Evolutionary conservation across 2,329 filamentous ascomycete species (phyloP).

Genomic region (Aureobasidium sp.): DNA sequence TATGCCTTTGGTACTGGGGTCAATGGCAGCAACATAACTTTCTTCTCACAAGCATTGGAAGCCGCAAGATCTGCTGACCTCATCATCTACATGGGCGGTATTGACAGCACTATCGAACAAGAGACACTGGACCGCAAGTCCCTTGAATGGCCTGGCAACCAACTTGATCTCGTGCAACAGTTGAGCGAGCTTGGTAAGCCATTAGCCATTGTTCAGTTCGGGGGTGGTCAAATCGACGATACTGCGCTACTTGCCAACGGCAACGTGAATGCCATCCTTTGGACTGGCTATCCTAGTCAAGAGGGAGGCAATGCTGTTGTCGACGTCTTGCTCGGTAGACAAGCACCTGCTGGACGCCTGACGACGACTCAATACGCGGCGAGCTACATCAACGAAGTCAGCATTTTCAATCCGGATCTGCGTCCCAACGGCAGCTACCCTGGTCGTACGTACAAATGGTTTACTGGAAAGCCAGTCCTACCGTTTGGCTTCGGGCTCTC

Average conservation of each 20-base stretch:
- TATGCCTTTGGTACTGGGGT: conserved; percentile 33
- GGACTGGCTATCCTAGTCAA: conserved; percentile 54
- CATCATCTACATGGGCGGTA: conserved; percentile 49
- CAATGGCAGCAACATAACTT: conserved; percentile 26
- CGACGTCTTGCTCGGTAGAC: conserved; percentile 44
- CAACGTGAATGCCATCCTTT: conserved; percentile 45
- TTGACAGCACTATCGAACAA: conserved; percentile 44
- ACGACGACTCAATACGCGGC: conserved; percentile 50
- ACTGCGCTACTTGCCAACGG: conserved; percentile 38
- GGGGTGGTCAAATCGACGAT: conserved; percentile 46
- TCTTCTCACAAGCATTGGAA: conserved; percentile 21
- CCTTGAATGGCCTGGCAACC: conserved; percentile 45
- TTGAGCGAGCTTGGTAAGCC: conserved; percentile 41
- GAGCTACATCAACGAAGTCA: conserved; percentile 40
- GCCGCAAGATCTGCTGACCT: conserved; percentile 39
- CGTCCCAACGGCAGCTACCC: conserved; percentile 39
- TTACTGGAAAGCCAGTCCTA: conserved; percentile 39
- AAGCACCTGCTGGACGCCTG: conserved; percentile 45
- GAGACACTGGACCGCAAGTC: conserved; percentile 45
- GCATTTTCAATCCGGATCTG: conserved; percentile 49
- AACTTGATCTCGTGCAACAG: conserved; percentile 43
- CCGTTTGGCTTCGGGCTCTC: conserved; percentile 50
- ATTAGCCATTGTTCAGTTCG: conserved; percentile 44
- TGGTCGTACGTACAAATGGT: conserved; percentile 53
- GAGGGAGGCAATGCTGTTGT: conserved; percentile 49